Base-by-base conservation (phyloP, 225 moss, liverwort and hornwort species). In the Straminergon stramineum region DNA sequence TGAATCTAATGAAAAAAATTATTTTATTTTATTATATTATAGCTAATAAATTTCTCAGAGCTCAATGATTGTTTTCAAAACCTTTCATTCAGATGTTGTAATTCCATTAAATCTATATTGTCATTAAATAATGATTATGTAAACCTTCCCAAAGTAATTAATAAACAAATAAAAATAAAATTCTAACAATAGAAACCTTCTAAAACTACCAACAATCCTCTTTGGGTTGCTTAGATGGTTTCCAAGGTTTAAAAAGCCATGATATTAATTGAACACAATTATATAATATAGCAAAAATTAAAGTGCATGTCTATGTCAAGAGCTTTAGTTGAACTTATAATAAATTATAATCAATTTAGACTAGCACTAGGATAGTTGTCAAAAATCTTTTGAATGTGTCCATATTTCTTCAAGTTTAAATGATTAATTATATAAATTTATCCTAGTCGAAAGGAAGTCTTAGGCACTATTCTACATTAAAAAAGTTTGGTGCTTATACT, bases 151-250 rank as follows among this genome's bases (percentile, higher is more conserved):
- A 27, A 27, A 16, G 3, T 27, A 73, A 73, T 43, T 9, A 9
- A 73, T 2, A 8, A 71, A 73, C 16, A 43, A 43, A 27, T 12
- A 48, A 17, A 28, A 17, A 28, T 48, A 16, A 75, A 75, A 48
- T 0, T 75, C 6, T 30, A 31, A 6, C 0, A 0, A 1, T 5
- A 48, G 11, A 7, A 48, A 74, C 11, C 45, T 74, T 74, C 1
- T 1, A 11, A 74, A 53, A 52, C 21, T 52, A 32, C 13, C 34
- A 52, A 52, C 20, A 34, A 21, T 1, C 8, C 0, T 13, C 7
- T 52, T 52, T 21, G 8, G 3, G 0, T 34, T 53, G 21, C 53
- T 52, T 21, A 34, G 34, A 53, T 48, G 48, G 3, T 22, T 76
- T 34, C 2, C 3, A 34, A 76, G 3, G 21, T 53, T 75, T 31